Evolutionary conservation across 2,329 filamentous ascomycete genomes (phyloP).

Genomic region (Leptosphaerulina australis): DNA sequence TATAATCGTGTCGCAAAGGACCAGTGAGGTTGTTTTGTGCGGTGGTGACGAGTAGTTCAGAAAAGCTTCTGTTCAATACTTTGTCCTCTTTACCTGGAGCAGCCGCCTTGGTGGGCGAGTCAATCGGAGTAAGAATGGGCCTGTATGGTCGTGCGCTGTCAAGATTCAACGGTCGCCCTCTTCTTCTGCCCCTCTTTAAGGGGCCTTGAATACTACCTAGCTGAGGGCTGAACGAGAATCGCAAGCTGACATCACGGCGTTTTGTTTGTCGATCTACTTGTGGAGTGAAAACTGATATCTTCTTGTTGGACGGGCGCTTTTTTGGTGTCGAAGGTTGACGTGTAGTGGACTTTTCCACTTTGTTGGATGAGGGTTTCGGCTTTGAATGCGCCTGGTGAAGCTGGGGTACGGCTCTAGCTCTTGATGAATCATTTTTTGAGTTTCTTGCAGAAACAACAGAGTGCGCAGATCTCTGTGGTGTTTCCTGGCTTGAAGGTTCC

Average conservation of each 20-base stretch:
- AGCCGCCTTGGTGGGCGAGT: constrained; percentile 10
- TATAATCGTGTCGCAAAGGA: constrained; percentile 3
- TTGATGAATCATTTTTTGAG: background rate
- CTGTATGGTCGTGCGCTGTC: background rate
- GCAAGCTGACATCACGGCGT: constrained; percentile 18
- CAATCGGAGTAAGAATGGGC: constrained; percentile 7
- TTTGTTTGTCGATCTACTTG: constrained; percentile 8
- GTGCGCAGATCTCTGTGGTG: constrained; percentile 12
- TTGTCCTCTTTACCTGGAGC: constrained; percentile 10
- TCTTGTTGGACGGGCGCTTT: constrained; percentile 4
- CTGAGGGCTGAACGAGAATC: constrained; percentile 25
- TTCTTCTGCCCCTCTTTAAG: constrained; percentile 14
- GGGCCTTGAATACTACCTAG: constrained; percentile 2
- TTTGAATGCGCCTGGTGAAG: background rate
- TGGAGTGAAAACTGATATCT: constrained; percentile 8
- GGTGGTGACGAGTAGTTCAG: constrained; percentile 11
- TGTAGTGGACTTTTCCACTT: constrained; percentile 8
- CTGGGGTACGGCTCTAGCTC: background rate
- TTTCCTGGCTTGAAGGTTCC: constrained; percentile 15
- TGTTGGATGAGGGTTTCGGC: background rate
- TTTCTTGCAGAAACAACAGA: constrained; percentile 15
- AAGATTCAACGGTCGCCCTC: constrained; percentile 3
- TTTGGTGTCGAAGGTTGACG: constrained; percentile 10
- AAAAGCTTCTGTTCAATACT: constrained; percentile 14
- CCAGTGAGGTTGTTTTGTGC: constrained; percentile 13